These are phyloP conservation scores for Crataegus laevigata DNA, from an alignment of 306 rosid species.

Conservation along the genomic window DNA sequence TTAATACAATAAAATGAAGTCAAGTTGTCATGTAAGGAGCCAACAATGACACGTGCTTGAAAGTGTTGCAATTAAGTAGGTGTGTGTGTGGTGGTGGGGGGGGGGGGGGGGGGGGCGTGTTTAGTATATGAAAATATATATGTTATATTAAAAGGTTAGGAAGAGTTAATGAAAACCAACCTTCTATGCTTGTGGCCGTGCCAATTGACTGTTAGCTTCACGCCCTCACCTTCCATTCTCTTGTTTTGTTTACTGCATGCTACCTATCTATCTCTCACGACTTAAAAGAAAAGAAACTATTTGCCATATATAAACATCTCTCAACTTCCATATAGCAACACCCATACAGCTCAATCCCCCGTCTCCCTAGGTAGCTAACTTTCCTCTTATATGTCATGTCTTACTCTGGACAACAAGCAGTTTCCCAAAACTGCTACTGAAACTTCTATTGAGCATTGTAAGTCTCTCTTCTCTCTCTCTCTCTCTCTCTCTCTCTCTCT, in stretches of 20 bases:
- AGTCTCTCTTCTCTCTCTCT: not conserved
- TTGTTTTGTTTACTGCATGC: not conserved
- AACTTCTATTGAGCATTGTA: not conserved
- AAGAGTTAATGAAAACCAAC: not conserved
- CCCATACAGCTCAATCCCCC: not conserved
- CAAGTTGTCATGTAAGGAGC: not conserved
- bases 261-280: not conserved
- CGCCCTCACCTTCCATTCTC: conserved; percentile 4
- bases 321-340: not conserved
- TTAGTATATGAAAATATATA: not conserved
- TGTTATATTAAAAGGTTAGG: not conserved
- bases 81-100: no score
- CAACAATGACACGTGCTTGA: not conserved
- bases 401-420: not conserved
- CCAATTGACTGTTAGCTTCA: conserved; percentile 2
- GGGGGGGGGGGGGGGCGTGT: no score
- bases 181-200: not conserved
- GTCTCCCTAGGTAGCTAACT: not conserved
- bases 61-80: not conserved
- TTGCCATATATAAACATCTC: not conserved
- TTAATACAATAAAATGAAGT: not conserved
- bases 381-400: not conserved
- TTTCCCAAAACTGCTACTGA: not conserved
- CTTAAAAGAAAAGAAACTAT: not conserved
- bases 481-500: no score